These are phyloP conservation scores for Umbelopsis vinacea DNA, from an alignment of 192 early-diverging fungal species.

Conservation along the genomic window DNA sequence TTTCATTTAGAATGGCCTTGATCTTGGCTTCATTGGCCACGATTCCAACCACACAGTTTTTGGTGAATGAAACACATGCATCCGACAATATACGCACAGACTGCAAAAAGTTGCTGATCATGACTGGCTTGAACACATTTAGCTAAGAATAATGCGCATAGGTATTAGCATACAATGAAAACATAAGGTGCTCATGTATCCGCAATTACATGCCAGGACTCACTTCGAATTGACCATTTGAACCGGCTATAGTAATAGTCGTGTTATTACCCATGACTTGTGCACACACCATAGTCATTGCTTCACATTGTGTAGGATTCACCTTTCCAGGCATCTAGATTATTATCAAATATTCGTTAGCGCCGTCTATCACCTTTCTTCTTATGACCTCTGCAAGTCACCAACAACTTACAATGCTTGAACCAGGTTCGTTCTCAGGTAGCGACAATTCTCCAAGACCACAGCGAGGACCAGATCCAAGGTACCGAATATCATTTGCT, in stretches of 20 bases:
- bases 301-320: slow-evolving; percentile 99
- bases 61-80: slow-evolving; percentile 84
- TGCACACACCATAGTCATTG: slow-evolving; percentile 98
- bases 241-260: slow-evolving; percentile 85
- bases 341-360: not conserved
- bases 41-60: slow-evolving; percentile 94
- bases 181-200: no score
- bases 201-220: not conserved
- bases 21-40: slow-evolving; percentile 87
- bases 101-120: slow-evolving; percentile 95
- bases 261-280: slow-evolving; percentile 99
- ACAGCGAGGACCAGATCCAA: slow-evolving; percentile 95
- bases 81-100: slow-evolving; percentile 86
- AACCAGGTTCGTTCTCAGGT: slow-evolving; percentile 98
- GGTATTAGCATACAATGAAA: no score
- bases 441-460: slow-evolving; percentile 94
- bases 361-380: not conserved
- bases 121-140: slow-evolving; percentile 99
- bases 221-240: slow-evolving; percentile 95
- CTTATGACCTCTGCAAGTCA: not conserved
- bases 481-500: slow-evolving; percentile 95
- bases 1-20: slow-evolving; percentile 80
- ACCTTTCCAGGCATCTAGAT: slow-evolving; percentile 95
- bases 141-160: slow-evolving; percentile 49
- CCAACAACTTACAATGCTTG: slow-evolving; percentile 66